phyloP scores from a whole-genome alignment of 83 land plant genomes.

The Picea mariana region DNA sequence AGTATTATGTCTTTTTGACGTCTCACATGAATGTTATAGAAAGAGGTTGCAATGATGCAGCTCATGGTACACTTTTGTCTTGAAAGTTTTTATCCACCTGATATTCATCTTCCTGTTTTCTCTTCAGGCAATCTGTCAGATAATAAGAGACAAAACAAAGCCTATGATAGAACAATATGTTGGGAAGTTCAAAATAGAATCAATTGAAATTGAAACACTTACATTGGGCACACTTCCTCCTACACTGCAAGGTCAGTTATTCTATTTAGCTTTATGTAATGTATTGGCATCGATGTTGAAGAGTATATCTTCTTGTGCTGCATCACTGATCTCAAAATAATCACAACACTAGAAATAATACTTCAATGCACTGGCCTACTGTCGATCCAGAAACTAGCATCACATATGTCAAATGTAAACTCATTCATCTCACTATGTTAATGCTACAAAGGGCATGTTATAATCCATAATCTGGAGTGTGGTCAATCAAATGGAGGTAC shows the following conservation, averaged over 20 bases:
- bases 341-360: background rate
- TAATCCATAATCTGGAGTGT: no score
- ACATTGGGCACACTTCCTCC: constrained; percentile 85
- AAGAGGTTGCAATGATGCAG: background rate
- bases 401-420: background rate
- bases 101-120: constrained; percentile 6
- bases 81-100: background rate
- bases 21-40: background rate
- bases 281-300: background rate
- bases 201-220: constrained; percentile 77
- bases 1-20: background rate
- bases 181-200: constrained; percentile 78
- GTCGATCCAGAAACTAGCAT: background rate
- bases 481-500: background rate
- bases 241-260: constrained; percentile 70
- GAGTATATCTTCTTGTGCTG: background rate
- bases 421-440: background rate
- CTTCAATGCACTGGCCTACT: background rate
- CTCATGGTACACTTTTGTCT: background rate
- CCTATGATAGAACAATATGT: constrained; percentile 84
- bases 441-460: no score
- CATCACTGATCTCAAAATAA: background rate
- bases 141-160: constrained; percentile 53
- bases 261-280: background rate
- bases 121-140: constrained; percentile 80